Evolutionary conservation across 2,329 filamentous ascomycete genomes (phyloP), one percentile per base, ranked within the genome.

Genomic region (Ambrosiella xylebori): DNA sequence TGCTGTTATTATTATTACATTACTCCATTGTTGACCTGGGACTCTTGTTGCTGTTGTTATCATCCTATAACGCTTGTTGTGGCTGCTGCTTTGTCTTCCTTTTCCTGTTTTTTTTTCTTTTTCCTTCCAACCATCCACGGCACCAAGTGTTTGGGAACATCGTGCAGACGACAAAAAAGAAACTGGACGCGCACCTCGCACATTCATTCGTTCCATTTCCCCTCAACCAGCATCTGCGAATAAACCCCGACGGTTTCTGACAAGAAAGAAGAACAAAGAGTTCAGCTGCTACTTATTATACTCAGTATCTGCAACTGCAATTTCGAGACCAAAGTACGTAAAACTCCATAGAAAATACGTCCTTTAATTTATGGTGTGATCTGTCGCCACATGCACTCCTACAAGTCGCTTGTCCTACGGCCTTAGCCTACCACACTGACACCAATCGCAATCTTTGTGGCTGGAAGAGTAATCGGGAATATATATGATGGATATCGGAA

Each of bases 41-140:
- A 3, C 7, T 13, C 44, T 47, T 3, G 35, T 53, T 15, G 36
- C 41, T 36, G 37, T 47, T 27, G 35, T 53, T 15, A 47, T 47
- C 40, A 37, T 37, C 54, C 54, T 56, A 47, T 56, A 56, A 56
- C 54, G 54, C 27, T 49, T 58, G 27, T 50, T 58, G 36, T 39
- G 39, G 37, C 54, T 27, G 13, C 35, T 47, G 37, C 36, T 38
- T 52, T 35, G 17, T 38, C 53, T 51, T 38, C 35, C 47, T n/a
- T 8, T 56, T 56, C 38, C 40, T 27, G n/a, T 8, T 56, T 56
- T 47, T 17, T 27, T 50, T 49, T 36, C 56, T 41, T 36, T 35
- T n/a, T n/a, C 19, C 19, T 47, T 47, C 44, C 44, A 45, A 44
- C 52, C 54, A 35, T 58, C 44, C 36, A 36, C 54, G 41, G 54